These are phyloP conservation scores for Monascus purpureus DNA, from an alignment of 495 filamentous ascomycete species.

Conservation along the genomic window DNA sequence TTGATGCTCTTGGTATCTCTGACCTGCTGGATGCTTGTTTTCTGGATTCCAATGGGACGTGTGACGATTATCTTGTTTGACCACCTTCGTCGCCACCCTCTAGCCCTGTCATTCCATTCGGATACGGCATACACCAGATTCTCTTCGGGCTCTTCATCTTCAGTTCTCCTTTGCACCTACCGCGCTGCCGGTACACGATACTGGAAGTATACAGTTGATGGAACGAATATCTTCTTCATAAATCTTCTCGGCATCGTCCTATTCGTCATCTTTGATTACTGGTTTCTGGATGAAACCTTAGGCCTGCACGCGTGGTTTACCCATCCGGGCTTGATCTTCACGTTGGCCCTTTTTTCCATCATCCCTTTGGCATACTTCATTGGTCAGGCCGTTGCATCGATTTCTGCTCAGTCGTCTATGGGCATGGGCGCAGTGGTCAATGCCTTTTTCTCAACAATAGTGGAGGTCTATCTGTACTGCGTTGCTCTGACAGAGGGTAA, in stretches of 20 bases:
- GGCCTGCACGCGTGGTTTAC: conserved; percentile 59
- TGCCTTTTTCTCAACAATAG: conserved; percentile 96
- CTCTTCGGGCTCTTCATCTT: conserved; percentile 56
- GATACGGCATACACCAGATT: conserved; percentile 62
- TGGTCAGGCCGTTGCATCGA: conserved; percentile 96
- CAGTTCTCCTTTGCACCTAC: conserved; percentile 92
- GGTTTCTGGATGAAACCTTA: conserved; percentile 51
- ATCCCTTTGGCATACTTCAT: conserved; percentile 99
- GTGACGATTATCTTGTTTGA: conserved; percentile 80
- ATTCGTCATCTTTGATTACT: conserved; percentile 90
- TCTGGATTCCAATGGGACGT: conserved; percentile 97
- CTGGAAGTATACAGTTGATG: conserved; percentile 98
- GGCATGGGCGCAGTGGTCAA: conserved; percentile 97
- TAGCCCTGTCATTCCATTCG: conserved; percentile 85
- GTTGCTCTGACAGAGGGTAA: conserved; percentile 90
- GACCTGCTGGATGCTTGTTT: conserved; percentile 91
- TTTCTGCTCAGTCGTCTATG: conserved; percentile 99
- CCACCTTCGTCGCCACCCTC: conserved; percentile 83
- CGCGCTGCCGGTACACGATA: conserved; percentile 88
- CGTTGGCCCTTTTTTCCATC: conserved; percentile 73
- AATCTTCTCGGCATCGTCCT: conserved; percentile 83
- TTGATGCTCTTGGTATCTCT: conserved; percentile 70
- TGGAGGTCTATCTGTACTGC: conserved; percentile 97
- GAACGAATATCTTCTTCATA: conserved; percentile 97
- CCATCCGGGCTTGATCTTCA: conserved; percentile 71